These are phyloP conservation scores for Sporobolus alterniflorus DNA, from an alignment of 202 grass and related monocot species.

Conservation along the genomic window DNA sequence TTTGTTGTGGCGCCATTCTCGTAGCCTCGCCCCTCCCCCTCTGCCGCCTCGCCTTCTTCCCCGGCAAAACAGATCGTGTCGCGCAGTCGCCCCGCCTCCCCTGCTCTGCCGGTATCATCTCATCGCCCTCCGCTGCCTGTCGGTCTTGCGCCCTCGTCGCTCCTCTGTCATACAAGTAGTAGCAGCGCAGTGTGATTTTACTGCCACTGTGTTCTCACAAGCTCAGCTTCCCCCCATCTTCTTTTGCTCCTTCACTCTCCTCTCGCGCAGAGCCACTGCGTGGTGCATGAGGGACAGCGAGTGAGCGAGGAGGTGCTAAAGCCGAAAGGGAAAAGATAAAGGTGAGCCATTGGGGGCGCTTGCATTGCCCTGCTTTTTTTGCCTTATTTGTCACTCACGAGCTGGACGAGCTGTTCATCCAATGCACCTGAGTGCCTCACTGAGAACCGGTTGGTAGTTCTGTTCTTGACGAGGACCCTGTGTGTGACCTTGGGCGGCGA, in stretches of 20 bases:
- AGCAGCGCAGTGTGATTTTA: conserved; percentile 46
- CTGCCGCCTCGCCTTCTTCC: too few relatives aligned
- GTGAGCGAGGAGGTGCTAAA: not conserved
- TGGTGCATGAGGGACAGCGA: not conserved
- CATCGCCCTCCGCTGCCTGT: too few relatives aligned
- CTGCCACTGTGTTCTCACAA: conserved; percentile 36
- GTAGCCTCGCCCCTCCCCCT: too few relatives aligned
- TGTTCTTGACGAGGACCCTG: not conserved
- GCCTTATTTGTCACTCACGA: conserved; percentile 37
- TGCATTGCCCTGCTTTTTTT: conserved; percentile 29
- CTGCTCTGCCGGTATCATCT: too few relatives aligned
- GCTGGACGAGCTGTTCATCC: not conserved
- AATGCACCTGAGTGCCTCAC: too few relatives aligned
- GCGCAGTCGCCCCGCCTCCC: too few relatives aligned
- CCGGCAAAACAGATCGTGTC: too few relatives aligned
- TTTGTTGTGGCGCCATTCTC: too few relatives aligned
- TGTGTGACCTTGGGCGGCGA: conserved; percentile 1
- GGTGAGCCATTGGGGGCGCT: conserved; percentile 25
- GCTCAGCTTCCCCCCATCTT: too few relatives aligned
- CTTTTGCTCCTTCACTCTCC: not conserved
- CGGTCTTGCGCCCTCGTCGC: too few relatives aligned
- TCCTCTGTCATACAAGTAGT: conserved; percentile 32
- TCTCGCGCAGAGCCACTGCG: not conserved
- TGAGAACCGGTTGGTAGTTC: not conserved
- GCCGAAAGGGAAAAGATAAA: conserved; percentile 31